Evolutionary conservation across 768 basidiomycete genomes (phyloP).

Genomic region (Panaeolus papilionaceus): DNA sequence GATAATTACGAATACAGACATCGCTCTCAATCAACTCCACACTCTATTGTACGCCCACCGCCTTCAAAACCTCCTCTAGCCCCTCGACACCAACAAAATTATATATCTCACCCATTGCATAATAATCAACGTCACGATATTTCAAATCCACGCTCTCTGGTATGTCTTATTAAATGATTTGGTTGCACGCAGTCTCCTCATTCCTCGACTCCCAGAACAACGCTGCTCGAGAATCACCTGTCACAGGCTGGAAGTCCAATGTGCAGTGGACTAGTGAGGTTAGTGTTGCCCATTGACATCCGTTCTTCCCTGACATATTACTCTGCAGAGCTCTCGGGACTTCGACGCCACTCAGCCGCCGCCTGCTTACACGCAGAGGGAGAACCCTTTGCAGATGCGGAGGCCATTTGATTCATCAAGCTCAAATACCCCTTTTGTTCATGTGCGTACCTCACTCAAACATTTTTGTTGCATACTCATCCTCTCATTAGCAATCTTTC

Average conservation of each 20-base stretch:
- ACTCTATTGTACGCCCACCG: neutral
- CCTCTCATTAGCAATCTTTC: conserved; percentile 11
- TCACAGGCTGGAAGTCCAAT: no score
- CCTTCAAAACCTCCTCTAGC: neutral
- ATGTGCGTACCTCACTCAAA: neutral
- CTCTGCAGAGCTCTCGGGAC: neutral
- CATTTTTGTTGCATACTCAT: conserved; percentile 3
- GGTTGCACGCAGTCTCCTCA: neutral
- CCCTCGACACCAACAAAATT: neutral
- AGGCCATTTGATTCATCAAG: neutral
- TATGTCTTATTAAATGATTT: neutral
- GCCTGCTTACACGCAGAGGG: neutral
- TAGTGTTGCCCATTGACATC: neutral
- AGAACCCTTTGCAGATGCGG: neutral
- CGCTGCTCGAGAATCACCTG: neutral
- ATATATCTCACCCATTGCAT: neutral
- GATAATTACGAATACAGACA: neutral
- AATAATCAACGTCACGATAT: neutral
- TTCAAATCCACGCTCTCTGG: neutral
- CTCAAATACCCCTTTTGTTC: neutral
- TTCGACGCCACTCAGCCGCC: neutral
- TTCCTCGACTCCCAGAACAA: neutral
- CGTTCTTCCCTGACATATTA: neutral
- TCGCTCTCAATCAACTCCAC: neutral
- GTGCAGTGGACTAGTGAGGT: no score